phyloP scores from a whole-genome alignment of 305 asterid genomes.

The Striga hermonthica region DNA sequence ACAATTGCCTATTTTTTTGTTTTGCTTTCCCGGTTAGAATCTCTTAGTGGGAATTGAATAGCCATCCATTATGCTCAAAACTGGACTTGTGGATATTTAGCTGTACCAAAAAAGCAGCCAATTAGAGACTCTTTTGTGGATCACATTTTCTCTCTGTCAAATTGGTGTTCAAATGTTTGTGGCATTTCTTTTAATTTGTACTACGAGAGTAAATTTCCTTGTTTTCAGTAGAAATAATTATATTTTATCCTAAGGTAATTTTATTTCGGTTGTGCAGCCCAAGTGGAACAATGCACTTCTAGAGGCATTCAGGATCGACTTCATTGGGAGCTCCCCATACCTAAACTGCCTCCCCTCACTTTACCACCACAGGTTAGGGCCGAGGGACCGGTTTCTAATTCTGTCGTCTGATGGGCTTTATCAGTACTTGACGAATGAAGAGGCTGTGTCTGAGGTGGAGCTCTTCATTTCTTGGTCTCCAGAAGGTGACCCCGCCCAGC shows the following conservation, averaged over 20 bases:
- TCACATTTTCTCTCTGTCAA: not conserved
- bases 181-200: not conserved
- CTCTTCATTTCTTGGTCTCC: slow-evolving; percentile 75
- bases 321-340: slow-evolving; percentile 63
- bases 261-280: slow-evolving; percentile 53
- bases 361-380: slow-evolving; percentile 71
- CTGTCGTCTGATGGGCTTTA: slow-evolving; percentile 84
- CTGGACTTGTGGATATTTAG: slow-evolving; percentile 20
- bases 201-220: no score
- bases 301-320: slow-evolving; percentile 82
- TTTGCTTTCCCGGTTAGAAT: slow-evolving; percentile 29
- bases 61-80: slow-evolving; percentile 24
- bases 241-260: not conserved
- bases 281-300: slow-evolving; percentile 88
- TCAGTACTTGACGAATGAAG: slow-evolving; percentile 89
- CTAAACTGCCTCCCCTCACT: slow-evolving; percentile 75
- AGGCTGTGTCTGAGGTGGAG: slow-evolving; percentile 81
- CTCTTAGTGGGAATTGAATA: slow-evolving; percentile 33
- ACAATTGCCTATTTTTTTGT: slow-evolving; percentile 1
- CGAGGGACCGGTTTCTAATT: slow-evolving; percentile 64
- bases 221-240: no score
- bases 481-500: slow-evolving; percentile 94
- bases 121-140: not conserved
- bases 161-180: not conserved
- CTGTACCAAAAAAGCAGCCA: not conserved